Base-by-base conservation (phyloP, 345 rosid species). In the Pistacia atlantica region DNA sequence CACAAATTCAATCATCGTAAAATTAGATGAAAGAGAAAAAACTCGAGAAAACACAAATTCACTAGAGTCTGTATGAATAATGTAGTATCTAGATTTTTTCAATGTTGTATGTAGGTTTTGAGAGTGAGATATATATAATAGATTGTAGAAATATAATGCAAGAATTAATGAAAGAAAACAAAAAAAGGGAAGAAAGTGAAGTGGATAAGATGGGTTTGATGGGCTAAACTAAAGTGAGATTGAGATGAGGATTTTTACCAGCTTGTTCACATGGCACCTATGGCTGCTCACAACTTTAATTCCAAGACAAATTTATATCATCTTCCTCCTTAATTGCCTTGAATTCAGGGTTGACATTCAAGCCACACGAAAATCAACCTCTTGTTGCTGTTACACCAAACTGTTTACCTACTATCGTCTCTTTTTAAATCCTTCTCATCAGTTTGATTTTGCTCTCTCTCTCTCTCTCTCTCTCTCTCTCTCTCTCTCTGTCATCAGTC, bases 201-300 rank as follows among this genome's bases (percentile, higher is more conserved):
- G 46, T 42, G 10, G 46, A 10, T 42, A 42, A 42, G 46, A 42
- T 8, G 46, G 46, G 8, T 42, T 42, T 42, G 46, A 42, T 42
- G 46, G 42, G 46, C 9, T 1, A 4, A 69, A 25, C 25, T 25
- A 25, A 54, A 71, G 64, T n/a, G 10, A 25, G 68, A 13, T 11
- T 72, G 18, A 54, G 16, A 54, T 54, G 57, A 54, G 5, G 57
- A 13, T 54, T 54, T 54, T 54, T 4, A 14, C 6, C 9, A 42
- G 46, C 57, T 54, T 60, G 31, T 60, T 81, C 84, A 78, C 84
- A 75, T 59, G 84, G 72, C 33, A 8, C 11, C 31, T n/a, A 71
- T 75, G 56, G 46, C 31, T 49, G 71, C 38, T 72, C 78, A 76
- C 80, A 64, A 76, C 76, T 70, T 69, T 65, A 5, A 42, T 42